Conservation (phyloP, 345 rosid genomes). For the Boechera retrofracta region DNA sequence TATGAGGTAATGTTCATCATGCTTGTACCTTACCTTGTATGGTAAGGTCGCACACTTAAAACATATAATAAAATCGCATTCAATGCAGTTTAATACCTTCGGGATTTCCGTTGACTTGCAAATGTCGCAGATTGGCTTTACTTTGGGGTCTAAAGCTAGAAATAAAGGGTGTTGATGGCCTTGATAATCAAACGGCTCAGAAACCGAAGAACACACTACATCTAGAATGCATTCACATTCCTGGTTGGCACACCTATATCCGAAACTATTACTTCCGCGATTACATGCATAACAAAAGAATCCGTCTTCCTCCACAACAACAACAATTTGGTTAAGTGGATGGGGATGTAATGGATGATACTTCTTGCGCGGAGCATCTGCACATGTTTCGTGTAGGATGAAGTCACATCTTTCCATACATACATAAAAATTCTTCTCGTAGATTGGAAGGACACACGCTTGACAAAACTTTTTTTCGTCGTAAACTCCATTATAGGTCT, state of each 20-base stretch:
- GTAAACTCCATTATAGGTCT: background rate
- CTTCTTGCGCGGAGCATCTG: background rate
- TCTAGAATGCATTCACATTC: background rate
- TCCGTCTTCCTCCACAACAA: background rate
- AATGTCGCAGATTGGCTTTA: background rate
- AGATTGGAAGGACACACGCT: background rate
- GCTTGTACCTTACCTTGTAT: no score
- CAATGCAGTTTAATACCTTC: conserved; percentile 9
- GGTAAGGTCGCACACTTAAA: no score
- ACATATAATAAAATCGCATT: no score
- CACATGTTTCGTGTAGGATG: conserved; percentile 12
- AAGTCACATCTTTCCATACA: conserved; percentile 1
- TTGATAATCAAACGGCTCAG: conserved; percentile 3
- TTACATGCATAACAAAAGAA: background rate
- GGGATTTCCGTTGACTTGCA: background rate
- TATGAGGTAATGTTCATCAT: no score
- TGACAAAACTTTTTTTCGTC: background rate
- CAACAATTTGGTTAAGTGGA: background rate
- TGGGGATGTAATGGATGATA: background rate
- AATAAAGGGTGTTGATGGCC: conserved; percentile 11
- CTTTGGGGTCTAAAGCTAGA: background rate
- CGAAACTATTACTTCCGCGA: background rate
- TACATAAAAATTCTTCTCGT: background rate
- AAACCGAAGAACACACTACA: background rate
- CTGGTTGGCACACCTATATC: background rate